Percentiles rank a stretch among this genome's conserved stretches.
Conservation (phyloP, 2,329 filamentous ascomycete genomes). For the Geoglossum cookeanum region DNA sequence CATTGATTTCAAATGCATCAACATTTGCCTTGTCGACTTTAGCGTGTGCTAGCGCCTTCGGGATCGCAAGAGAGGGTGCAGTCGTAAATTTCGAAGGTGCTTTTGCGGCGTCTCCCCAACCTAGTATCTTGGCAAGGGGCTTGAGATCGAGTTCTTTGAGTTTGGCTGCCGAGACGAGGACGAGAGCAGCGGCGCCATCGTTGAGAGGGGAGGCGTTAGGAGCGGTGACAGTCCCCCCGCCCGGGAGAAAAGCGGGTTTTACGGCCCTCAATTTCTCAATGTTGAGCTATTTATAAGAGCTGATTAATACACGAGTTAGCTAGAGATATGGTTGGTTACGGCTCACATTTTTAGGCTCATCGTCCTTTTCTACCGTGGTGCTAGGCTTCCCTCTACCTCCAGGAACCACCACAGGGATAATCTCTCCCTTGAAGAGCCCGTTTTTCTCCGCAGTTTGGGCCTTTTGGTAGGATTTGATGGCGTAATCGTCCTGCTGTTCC, state of each 20-base stretch:
- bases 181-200: slow-evolving; percentile 79
- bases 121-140: slow-evolving; percentile 88
- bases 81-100: slow-evolving; percentile 92
- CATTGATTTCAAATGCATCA: slow-evolving; percentile 97
- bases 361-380: slow-evolving; percentile 63
- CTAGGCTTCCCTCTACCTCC: slow-evolving; percentile 81
- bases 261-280: slow-evolving; percentile 66
- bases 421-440: slow-evolving; percentile 69
- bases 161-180: slow-evolving; percentile 86
- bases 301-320: background rate
- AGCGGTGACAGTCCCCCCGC: slow-evolving; percentile 76
- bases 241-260: slow-evolving; percentile 64
- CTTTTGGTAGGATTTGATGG: slow-evolving; percentile 86
- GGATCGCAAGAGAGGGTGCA: slow-evolving; percentile 79
- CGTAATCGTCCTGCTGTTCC: slow-evolving; percentile 85
- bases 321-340: background rate
- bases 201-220: slow-evolving; percentile 94
- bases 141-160: slow-evolving; percentile 81
- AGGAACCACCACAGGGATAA: slow-evolving; percentile 71
- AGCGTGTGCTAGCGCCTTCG: slow-evolving; percentile 93
- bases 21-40: slow-evolving; percentile 58
- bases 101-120: slow-evolving; percentile 89
- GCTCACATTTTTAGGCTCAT: slow-evolving; percentile 78
- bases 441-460: slow-evolving; percentile 69
- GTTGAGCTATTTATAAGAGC: slow-evolving; percentile 35